These are phyloP conservation scores for Kokia cookei DNA, from an alignment of 441 rosid species.

Conservation along the genomic window DNA sequence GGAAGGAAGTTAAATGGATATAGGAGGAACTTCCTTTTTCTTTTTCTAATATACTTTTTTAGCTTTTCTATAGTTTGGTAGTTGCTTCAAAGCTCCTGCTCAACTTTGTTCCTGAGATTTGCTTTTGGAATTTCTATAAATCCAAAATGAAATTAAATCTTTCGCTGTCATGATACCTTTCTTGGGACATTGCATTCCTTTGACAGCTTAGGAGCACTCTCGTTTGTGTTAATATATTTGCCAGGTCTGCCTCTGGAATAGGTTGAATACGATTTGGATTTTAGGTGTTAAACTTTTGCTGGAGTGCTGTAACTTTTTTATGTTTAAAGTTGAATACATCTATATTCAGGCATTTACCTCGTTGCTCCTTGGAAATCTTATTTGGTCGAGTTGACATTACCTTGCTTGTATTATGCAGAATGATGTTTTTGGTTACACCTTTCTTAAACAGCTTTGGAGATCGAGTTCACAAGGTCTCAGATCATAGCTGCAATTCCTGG, in stretches of 20 bases:
- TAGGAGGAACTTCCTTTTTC: background rate
- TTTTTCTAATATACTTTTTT: background rate
- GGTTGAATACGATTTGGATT: background rate
- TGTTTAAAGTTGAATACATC: background rate
- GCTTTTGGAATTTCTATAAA: background rate
- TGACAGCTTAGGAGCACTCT: background rate
- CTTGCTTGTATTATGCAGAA: constrained; percentile 34
- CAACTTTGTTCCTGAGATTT: background rate
- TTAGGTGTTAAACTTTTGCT: background rate
- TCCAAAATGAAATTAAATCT: background rate
- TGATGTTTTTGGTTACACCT: constrained; percentile 33
- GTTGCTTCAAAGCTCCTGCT: background rate
- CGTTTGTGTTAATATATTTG: background rate
- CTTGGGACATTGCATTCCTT: background rate
- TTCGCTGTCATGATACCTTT: background rate
- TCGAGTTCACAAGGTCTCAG: constrained; percentile 92
- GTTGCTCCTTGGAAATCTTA: constrained; percentile 1
- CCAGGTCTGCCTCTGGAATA: background rate
- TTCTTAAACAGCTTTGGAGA: constrained; percentile 79
- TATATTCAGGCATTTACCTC: background rate
- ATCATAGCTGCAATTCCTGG: constrained; percentile 92
- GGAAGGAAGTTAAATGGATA: background rate
- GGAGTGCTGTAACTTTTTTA: background rate
- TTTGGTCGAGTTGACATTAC: constrained; percentile 23
- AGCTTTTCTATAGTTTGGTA: background rate